phyloP scores from a whole-genome alignment of 2,329 filamentous ascomycete species.

The Cercospora sesami region DNA sequence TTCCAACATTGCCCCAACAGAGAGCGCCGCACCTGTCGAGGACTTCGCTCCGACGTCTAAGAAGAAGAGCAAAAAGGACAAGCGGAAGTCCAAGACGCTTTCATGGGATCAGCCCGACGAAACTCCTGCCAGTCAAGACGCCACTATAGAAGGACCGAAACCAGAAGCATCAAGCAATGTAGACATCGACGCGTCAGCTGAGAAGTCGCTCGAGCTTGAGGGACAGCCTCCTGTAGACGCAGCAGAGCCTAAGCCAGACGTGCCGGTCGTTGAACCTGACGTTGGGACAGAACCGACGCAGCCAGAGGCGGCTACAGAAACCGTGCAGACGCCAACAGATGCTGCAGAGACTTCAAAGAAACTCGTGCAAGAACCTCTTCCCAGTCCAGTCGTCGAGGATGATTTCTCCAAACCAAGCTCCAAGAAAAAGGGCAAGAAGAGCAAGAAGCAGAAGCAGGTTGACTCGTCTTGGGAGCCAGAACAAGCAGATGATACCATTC shows the following conservation, averaged over 20 bases:
- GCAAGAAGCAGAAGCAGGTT: slow-evolving; percentile 40
- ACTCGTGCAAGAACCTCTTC: not conserved
- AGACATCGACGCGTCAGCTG: not conserved
- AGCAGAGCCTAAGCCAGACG: not conserved
- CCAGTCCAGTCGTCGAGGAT: not conserved
- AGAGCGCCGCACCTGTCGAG: slow-evolving; percentile 14
- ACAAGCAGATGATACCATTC: not conserved
- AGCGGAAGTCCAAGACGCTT: slow-evolving; percentile 21
- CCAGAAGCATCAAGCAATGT: not conserved
- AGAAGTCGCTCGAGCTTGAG: not conserved
- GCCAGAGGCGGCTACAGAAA: not conserved
- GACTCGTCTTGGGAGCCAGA: slow-evolving; percentile 16
- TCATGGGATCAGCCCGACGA: slow-evolving; percentile 6
- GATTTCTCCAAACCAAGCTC: slow-evolving; percentile 18
- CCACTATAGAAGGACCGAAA: not conserved
- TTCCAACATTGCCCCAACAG: not conserved
- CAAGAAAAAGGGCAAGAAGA: slow-evolving; percentile 42
- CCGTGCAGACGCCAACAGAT: not conserved
- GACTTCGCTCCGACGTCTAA: slow-evolving; percentile 17
- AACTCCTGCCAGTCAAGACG: not conserved
- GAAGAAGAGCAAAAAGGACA: slow-evolving; percentile 34
- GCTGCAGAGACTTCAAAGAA: not conserved
- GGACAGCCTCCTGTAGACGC: not conserved
- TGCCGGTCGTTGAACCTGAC: not conserved
- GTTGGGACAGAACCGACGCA: not conserved